These are phyloP conservation scores for Metschnikowia shivogae DNA, from an alignment of 805 yeast species.

Conservation along the genomic window DNA sequence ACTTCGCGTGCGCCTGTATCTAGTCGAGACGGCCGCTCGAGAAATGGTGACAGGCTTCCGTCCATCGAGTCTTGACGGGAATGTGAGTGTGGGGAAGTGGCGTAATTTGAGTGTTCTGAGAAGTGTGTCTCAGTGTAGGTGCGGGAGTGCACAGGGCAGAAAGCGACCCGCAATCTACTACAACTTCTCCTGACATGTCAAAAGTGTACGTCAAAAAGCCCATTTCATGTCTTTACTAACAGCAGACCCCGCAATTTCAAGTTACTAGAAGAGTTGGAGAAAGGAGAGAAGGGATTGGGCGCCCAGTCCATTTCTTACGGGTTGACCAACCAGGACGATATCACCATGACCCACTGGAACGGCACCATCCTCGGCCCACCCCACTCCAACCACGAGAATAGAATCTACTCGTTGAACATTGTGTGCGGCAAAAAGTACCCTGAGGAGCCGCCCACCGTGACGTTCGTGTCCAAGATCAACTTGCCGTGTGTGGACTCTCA, in stretches of 20 bases:
- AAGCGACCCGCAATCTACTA: conserved; percentile 1
- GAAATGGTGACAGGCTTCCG: conserved; percentile 18
- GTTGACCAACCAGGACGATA: conserved; percentile 82
- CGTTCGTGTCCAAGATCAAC: conserved; percentile 78
- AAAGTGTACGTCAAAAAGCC: conserved; percentile 38
- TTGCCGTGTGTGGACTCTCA: conserved; percentile 81
- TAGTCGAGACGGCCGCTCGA: conserved; percentile 15
- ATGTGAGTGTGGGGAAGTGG: neutral
- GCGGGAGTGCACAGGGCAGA: conserved; percentile 6
- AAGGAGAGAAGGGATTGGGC: conserved; percentile 96
- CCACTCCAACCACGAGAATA: conserved; percentile 79
- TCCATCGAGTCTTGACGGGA: conserved; percentile 2
- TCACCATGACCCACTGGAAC: conserved; percentile 93
- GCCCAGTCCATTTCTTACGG: conserved; percentile 98
- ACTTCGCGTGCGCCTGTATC: conserved; percentile 4
- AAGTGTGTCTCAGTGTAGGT: conserved; percentile 1
- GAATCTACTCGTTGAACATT: conserved; percentile 81
- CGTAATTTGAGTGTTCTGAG: neutral
- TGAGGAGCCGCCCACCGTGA: conserved; percentile 79
- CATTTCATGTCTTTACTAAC: conserved; percentile 12
- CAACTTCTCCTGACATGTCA: conserved; percentile 30
- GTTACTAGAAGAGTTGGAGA: conserved; percentile 91
- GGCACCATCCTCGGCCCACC: conserved; percentile 99
- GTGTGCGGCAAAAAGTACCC: conserved; percentile 86
- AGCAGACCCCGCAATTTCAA: conserved; percentile 87